Base-by-base conservation (phyloP, 1,139 yeast genomes). In the Debaryomyces coudertii region DNA sequence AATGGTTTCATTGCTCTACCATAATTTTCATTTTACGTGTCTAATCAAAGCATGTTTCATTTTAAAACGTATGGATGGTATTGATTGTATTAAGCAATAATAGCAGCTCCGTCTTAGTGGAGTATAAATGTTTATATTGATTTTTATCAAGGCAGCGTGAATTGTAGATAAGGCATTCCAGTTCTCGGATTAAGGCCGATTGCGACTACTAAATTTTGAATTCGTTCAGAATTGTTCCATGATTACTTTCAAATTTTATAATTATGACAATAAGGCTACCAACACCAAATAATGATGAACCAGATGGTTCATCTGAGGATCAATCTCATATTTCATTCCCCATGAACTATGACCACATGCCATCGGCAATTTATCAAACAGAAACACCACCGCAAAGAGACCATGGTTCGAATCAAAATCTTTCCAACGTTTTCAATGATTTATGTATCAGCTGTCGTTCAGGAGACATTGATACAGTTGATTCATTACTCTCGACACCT, bases 381-480 rank as follows among this genome's bases (percentile, higher is more conserved):
- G 35, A 22, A 12, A 27, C 40, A 15, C 40, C 36, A 7, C 35
- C 40, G 4, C 28, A 24, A 16, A 12, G 36, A 3, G 22, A 8
- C n/a, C 9, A 33, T 15, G 28, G n/a, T 15, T 28, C 37, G 11
- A 9, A 15, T 5, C 16, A 15, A 28, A 36, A 30, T 8, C 30
- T 33, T 23, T 7, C 49, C 15, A 53, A 56, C 28, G 62, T 57
- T 3, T 79, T 76, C 52, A 49, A 58, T 15, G 76, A 74, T 37
- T 70, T 87, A n/a, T 81, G 87, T 49, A 58, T 68, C 50, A 90
- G 92, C 0, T 87, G 95, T 50, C 69, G 95, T 33, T 56, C 67
- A 2, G 95, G 95, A 0, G 93, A 87, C 57, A 49, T 77, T 2
- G 90, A 82, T 35, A 70, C 74, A 38, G 93, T 79, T 1, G 88